phyloP scores from a whole-genome alignment of 2,329 filamentous ascomycete species.

The Colletotrichum sp. region DNA sequence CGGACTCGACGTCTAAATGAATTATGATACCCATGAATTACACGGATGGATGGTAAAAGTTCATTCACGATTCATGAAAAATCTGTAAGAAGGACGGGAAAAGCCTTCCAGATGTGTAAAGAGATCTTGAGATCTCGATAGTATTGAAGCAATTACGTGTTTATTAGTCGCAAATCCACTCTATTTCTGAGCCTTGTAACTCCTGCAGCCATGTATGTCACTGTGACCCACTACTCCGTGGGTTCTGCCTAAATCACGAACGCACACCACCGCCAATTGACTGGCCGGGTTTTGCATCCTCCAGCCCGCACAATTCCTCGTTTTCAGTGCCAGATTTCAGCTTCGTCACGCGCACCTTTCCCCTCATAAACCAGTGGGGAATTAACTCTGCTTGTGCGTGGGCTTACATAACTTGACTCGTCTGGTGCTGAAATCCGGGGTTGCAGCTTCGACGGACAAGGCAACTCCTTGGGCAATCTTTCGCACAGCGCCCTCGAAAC shows the following conservation, averaged over 20 bases:
- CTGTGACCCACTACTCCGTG: background rate
- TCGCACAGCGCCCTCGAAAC: background rate
- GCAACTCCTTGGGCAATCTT: background rate
- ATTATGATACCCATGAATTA: conserved; percentile 17
- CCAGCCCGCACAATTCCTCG: background rate
- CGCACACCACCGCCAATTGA: background rate
- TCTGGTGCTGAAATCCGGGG: conserved; percentile 10
- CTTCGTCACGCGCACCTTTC: background rate
- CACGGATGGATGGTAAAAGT: conserved; percentile 18
- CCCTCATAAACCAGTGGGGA: conserved; percentile 14
- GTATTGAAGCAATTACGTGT: conserved; percentile 14
- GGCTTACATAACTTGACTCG: conserved; percentile 10
- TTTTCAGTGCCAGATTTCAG: background rate
- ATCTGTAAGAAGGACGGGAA: conserved; percentile 23
- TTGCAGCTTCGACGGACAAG: conserved; percentile 11
- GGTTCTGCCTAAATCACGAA: background rate
- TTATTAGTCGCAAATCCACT: conserved; percentile 12
- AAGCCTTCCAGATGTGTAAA: conserved; percentile 22
- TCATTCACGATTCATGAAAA: conserved; percentile 15
- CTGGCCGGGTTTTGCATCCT: background rate
- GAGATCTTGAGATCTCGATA: background rate
- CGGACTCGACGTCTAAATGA: conserved; percentile 76
- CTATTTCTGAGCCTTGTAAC: background rate
- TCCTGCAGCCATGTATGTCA: background rate
- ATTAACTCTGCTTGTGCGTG: background rate